Evolutionary conservation across 202 grass and related monocot genomes (phyloP).

Genomic region (Zoysia matrella): DNA sequence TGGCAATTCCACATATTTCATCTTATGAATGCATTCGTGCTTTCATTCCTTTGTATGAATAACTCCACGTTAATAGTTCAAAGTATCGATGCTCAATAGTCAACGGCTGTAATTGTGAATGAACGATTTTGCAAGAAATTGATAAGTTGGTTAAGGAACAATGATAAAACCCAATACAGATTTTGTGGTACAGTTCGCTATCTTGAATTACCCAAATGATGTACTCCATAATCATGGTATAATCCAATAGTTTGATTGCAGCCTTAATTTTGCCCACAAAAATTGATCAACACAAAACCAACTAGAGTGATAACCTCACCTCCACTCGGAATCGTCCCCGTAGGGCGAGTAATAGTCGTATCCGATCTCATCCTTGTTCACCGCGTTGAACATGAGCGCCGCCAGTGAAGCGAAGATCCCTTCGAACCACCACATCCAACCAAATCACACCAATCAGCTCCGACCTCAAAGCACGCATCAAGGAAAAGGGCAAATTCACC

Average conservation of each 20-base stretch:
- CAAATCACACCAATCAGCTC: slow-evolving; percentile 26
- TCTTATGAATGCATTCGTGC: neutral
- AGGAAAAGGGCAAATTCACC: neutral
- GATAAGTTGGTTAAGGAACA: neutral
- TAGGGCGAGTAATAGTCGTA: slow-evolving; percentile 91
- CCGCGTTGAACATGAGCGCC: slow-evolving; percentile 98
- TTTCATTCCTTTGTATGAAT: neutral
- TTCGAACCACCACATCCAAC: slow-evolving; percentile 15
- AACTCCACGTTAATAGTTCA: neutral
- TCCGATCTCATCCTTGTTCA: slow-evolving; percentile 76
- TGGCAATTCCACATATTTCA: neutral
- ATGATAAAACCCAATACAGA: neutral
- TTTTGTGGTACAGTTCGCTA: neutral
- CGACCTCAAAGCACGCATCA: neutral
- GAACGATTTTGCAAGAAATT: neutral
- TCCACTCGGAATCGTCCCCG: slow-evolving; percentile 82
- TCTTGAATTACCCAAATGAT: neutral
- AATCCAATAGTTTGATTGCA: slow-evolving; percentile 17
- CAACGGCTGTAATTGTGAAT: neutral
- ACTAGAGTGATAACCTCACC: slow-evolving; percentile 45
- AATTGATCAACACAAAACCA: neutral
- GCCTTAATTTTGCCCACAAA: neutral
- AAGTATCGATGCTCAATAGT: neutral
- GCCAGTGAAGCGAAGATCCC: slow-evolving; percentile 89
- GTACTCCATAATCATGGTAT: neutral